Evolutionary conservation across 2,329 filamentous ascomycete species (phyloP).

Genomic region (Cercospora citrullina): DNA sequence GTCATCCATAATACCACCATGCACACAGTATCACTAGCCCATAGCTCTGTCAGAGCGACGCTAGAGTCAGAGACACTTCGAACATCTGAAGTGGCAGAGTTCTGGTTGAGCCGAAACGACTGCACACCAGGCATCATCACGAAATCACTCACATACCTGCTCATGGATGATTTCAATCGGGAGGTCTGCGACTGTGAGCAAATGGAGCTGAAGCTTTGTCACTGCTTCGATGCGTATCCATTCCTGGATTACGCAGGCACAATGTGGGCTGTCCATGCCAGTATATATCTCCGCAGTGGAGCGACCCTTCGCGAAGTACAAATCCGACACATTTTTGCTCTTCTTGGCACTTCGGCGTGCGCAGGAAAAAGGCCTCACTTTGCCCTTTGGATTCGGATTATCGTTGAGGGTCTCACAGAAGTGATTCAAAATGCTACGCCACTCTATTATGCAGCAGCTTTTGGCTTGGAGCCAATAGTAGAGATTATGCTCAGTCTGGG

Average conservation of each 20-base stretch:
- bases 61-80: background rate
- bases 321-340: background rate
- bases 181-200: background rate
- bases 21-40: background rate
- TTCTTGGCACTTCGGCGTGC: background rate
- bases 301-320: background rate
- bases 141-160: background rate
- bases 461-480: background rate
- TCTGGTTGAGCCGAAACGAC: background rate
- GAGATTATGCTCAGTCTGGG: background rate
- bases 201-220: background rate
- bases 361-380: background rate
- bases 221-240: background rate
- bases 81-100: background rate
- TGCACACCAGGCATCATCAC: background rate
- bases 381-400: background rate
- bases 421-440: background rate
- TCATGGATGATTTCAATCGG: background rate
- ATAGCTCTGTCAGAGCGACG: background rate
- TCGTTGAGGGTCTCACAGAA: background rate
- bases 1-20: background rate
- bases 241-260: background rate
- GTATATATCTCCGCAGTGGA: background rate
- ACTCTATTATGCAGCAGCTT: background rate
- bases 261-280: background rate